Conservation (phyloP, 2,329 filamentous ascomycete species). For the Sporothrix dimorphospora region DNA sequence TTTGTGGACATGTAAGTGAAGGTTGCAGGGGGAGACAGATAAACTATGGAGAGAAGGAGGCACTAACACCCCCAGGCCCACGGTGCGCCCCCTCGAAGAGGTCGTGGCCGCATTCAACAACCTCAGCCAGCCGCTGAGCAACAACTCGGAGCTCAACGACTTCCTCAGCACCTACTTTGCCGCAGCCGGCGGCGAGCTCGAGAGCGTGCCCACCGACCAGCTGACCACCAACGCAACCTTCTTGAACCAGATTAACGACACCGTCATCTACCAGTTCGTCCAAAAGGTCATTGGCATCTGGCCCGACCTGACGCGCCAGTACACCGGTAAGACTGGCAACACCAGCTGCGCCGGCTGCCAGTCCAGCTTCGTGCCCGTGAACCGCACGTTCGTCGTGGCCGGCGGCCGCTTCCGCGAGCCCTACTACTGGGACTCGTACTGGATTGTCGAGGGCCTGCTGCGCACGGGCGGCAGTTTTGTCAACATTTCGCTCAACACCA, state of each 20-base stretch:
- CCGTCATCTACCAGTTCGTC: constrained; percentile 63
- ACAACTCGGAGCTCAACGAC: constrained; percentile 63
- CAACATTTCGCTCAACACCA: constrained; percentile 66
- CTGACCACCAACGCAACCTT: constrained; percentile 62
- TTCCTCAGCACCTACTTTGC: constrained; percentile 68
- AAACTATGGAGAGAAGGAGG: neutral
- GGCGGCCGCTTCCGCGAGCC: constrained; percentile 72
- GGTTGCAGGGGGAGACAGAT: neutral
- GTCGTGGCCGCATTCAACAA: constrained; percentile 64
- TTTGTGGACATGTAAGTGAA: constrained; percentile 67
- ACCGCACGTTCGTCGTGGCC: constrained; percentile 70
- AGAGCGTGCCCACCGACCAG: constrained; percentile 54
- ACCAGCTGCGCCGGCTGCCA: constrained; percentile 61
- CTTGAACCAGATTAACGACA: constrained; percentile 59
- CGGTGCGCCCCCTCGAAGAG: constrained; percentile 59
- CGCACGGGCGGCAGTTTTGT: constrained; percentile 66
- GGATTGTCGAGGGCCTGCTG: constrained; percentile 68
- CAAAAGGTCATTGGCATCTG: constrained; percentile 69
- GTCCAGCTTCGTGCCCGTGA: constrained; percentile 67
- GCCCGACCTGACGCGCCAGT: constrained; percentile 67
- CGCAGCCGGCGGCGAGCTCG: constrained; percentile 64
- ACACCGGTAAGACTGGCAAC: constrained; percentile 47
- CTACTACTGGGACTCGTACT: constrained; percentile 74
- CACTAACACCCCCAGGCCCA: constrained; percentile 51
- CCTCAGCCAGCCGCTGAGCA: constrained; percentile 62